A percentile compares a stretch with the other conserved stretches of the same genome.
These are phyloP conservation scores for Rhizopus sp. DNA, from an alignment of 371 early-diverging fungal genomes.

Conservation along the genomic window DNA sequence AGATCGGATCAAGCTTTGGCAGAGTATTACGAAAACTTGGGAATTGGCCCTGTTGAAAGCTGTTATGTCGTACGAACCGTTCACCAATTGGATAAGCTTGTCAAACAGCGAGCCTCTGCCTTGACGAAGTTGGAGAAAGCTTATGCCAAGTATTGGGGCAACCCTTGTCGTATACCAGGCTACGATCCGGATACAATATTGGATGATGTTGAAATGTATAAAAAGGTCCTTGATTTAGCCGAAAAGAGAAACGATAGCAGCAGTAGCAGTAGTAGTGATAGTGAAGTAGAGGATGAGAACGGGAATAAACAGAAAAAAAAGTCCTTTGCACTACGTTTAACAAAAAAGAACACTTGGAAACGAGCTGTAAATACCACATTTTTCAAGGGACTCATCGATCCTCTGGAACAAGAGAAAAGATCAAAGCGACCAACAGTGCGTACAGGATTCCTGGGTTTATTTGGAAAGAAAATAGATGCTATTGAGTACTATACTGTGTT, in stretches of 20 bases:
- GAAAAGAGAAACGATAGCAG: slow-evolving; percentile 11
- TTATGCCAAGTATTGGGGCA: slow-evolving; percentile 49
- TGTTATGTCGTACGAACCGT: slow-evolving; percentile 60
- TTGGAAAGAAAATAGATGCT: slow-evolving; percentile 42
- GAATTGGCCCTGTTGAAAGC: slow-evolving; percentile 53
- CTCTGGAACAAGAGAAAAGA: slow-evolving; percentile 4
- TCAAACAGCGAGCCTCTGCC: slow-evolving; percentile 37
- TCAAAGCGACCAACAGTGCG: slow-evolving; percentile 29
- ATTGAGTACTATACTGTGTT: slow-evolving; percentile 48
- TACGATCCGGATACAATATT: slow-evolving; percentile 49
- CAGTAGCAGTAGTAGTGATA: slow-evolving; percentile 1
- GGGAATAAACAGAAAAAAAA: background rate
- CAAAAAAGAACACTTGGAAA: slow-evolving; percentile 25
- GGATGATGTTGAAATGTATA: slow-evolving; percentile 34
- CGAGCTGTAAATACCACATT: slow-evolving; percentile 5
- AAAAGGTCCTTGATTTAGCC: slow-evolving; percentile 23
- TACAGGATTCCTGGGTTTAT: slow-evolving; percentile 39
- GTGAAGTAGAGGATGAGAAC: background rate
- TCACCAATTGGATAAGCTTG: slow-evolving; percentile 26
- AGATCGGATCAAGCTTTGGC: slow-evolving; percentile 49
- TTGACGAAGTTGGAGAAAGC: slow-evolving; percentile 41
- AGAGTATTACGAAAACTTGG: slow-evolving; percentile 55
- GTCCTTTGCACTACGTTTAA: background rate
- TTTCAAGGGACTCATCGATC: slow-evolving; percentile 19
- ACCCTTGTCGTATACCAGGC: slow-evolving; percentile 44